These are phyloP conservation scores for Eutrema heterophyllum DNA, from an alignment of 345 rosid genomes.

Conservation along the genomic window DNA sequence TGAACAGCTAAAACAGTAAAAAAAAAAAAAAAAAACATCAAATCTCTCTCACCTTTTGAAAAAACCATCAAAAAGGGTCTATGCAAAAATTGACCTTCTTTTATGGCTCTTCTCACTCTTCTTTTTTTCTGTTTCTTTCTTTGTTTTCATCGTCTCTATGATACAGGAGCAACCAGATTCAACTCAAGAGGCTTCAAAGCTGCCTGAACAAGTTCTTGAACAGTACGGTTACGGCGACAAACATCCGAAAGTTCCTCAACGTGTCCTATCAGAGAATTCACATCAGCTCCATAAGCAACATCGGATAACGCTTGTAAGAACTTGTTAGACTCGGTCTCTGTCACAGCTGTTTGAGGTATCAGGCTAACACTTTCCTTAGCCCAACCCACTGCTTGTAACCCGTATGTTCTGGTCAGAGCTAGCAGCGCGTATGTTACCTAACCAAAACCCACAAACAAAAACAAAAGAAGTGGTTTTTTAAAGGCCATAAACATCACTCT, in stretches of 20 bases:
- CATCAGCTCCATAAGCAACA: slow-evolving; percentile 68
- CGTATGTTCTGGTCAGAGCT: slow-evolving; percentile 64
- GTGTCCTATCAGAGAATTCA: slow-evolving; percentile 55
- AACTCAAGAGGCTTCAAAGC: slow-evolving; percentile 82
- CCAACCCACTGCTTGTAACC: slow-evolving; percentile 71
- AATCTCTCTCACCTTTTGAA: slow-evolving; percentile 18
- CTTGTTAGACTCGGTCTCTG: slow-evolving; percentile 65
- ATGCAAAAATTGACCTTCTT: slow-evolving; percentile 41
- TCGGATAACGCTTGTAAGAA: slow-evolving; percentile 69
- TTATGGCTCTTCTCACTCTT: slow-evolving; percentile 15
- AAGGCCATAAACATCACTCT: background rate
- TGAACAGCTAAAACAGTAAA: slow-evolving; percentile 12
- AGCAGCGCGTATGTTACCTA: slow-evolving; percentile 81
- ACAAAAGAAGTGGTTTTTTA: background rate
- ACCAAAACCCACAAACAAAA: background rate
- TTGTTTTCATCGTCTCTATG: slow-evolving; percentile 35
- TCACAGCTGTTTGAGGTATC: slow-evolving; percentile 74
- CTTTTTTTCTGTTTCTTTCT: background rate
- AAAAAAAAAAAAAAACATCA: slow-evolving; percentile 19
- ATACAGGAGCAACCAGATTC: slow-evolving; percentile 45
- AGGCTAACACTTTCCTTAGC: slow-evolving; percentile 58
- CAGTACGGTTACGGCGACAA: slow-evolving; percentile 87
- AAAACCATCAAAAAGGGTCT: slow-evolving; percentile 36
- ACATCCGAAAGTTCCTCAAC: slow-evolving; percentile 89
- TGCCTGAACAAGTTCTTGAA: slow-evolving; percentile 90